Base-by-base conservation (phyloP, 2,329 filamentous ascomycete genomes). In the Kalmusia sp. region DNA sequence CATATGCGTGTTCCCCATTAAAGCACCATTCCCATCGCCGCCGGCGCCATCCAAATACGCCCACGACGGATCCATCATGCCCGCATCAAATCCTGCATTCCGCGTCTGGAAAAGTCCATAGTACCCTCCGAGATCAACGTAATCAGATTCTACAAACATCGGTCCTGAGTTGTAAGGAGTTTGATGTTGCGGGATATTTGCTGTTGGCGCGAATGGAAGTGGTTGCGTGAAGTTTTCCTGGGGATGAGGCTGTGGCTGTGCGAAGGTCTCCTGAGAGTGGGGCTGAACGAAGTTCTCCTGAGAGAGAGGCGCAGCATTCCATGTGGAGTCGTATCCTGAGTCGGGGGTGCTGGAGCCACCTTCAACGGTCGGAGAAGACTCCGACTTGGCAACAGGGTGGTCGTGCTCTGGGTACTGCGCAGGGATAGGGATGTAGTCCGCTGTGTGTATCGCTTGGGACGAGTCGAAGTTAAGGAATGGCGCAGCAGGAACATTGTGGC, bases 241-340 rank as follows among this genome's bases (percentile, higher is more conserved):
- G 22, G 12, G 8, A 19, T 25, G 39, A 11, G 14, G 6, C 6
- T n/a, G n/a, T n/a, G n/a, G n/a, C n/a, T n/a, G n/a, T n/a, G 15
- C 17, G 22, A 44, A 31, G 11, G n/a, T 21, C 6, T 38, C 41
- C n/a, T 19, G 33, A 15, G 40, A 15, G n/a, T 34, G 46, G 22
- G 12, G 8, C 22, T 25, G 39, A 11, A 24, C 17, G 22, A 44
- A 31, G 11, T 22, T 21, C 6, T 38, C 41, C n/a, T 19, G 33
- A 15, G 40, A 15, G n/a, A 37, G 14, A 3, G 25, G 7, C 5
- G 43, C 33, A 27, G 46, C 11, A 19, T 54, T 43, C 54, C 57
- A 55, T 9, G 30, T 55, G 4, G 59, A 60, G 15, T 61, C 60
- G 52, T 67, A 67, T 9, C 63, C 63, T 8, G 63, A 63, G 25